Evolutionary conservation across 108 stramenopile species (phyloP).

Genomic region (Aureococcus anophagefferens): DNA sequence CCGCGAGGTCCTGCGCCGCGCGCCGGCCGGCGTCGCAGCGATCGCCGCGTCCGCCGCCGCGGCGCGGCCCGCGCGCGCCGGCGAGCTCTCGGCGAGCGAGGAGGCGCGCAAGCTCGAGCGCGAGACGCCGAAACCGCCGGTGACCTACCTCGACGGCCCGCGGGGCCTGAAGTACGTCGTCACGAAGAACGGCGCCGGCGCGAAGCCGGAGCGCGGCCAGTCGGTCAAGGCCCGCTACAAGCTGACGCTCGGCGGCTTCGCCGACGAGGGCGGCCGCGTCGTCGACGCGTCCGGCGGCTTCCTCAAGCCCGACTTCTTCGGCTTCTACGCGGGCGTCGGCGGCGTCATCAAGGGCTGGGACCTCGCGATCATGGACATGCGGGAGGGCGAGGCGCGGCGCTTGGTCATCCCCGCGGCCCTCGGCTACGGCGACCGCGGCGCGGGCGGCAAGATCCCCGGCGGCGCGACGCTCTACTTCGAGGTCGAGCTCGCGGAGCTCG

Average conservation of each 20-base stretch:
- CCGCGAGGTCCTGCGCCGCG: too few species aligned
- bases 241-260: slow-evolving; percentile 37
- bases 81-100: too few species aligned
- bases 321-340: slow-evolving; percentile 33
- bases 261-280: slow-evolving; percentile 20
- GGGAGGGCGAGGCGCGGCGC: slow-evolving; percentile 41
- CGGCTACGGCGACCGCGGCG: slow-evolving; percentile 55
- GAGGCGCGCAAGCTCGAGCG: too few species aligned
- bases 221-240: slow-evolving; percentile 40
- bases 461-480: slow-evolving; percentile 52
- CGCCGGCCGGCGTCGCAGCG: too few species aligned
- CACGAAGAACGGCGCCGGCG: not conserved
- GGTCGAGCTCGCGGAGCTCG: slow-evolving; percentile 42
- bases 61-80: too few species aligned
- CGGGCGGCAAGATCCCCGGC: slow-evolving; percentile 45
- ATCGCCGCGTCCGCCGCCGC: too few species aligned
- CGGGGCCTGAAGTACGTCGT: slow-evolving; percentile 41
- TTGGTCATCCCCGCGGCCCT: slow-evolving; percentile 55
- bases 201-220: slow-evolving; percentile 28
- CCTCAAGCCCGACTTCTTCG: slow-evolving; percentile 36
- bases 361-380: slow-evolving; percentile 51
- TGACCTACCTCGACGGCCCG: slow-evolving; percentile 17
- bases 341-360: slow-evolving; percentile 57
- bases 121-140: not conserved
- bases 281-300: slow-evolving; percentile 29